These are phyloP conservation scores for Endotrypanum monterogeii DNA, from an alignment of 208 protist genomes.

Conservation along the genomic window DNA sequence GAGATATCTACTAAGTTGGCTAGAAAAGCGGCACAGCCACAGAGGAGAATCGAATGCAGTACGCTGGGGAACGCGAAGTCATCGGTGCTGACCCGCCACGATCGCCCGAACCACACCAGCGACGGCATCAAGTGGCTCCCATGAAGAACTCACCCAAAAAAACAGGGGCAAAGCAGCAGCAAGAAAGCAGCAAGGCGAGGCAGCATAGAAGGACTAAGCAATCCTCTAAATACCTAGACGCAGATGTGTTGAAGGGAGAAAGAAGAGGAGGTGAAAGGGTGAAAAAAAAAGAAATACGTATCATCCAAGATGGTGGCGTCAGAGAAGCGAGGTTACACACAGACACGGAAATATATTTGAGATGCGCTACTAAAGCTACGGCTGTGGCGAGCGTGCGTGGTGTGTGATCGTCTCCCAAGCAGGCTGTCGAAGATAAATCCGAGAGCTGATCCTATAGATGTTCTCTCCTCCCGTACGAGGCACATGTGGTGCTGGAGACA, in stretches of 20 bases:
- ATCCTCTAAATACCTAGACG: too few relatives aligned
- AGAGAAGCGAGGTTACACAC: neutral
- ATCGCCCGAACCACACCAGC: constrained; percentile 67
- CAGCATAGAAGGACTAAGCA: too few relatives aligned
- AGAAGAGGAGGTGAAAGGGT: neutral
- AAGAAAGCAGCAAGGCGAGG: neutral
- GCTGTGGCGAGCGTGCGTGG: too few relatives aligned
- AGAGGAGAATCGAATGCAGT: constrained; percentile 40
- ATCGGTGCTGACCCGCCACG: constrained; percentile 74
- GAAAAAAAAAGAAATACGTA: too few relatives aligned
- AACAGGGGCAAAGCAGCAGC: neutral
- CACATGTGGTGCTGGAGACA: too few relatives aligned
- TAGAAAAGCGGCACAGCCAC: constrained; percentile 22
- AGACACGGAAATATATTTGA: neutral
- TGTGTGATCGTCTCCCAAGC: too few relatives aligned
- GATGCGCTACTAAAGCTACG: too few relatives aligned
- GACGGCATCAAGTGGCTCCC: constrained; percentile 55
- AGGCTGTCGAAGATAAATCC: too few relatives aligned
- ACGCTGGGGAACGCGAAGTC: constrained; percentile 75
- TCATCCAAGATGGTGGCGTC: neutral
- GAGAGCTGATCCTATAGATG: too few relatives aligned
- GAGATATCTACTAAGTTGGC: constrained; percentile 15
- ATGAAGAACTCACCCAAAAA: neutral
- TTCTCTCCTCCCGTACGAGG: too few relatives aligned
- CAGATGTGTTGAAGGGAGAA: neutral